Base-by-base conservation (phyloP, 1,284 basidiomycete species). In the Boletus smithii region DNA sequence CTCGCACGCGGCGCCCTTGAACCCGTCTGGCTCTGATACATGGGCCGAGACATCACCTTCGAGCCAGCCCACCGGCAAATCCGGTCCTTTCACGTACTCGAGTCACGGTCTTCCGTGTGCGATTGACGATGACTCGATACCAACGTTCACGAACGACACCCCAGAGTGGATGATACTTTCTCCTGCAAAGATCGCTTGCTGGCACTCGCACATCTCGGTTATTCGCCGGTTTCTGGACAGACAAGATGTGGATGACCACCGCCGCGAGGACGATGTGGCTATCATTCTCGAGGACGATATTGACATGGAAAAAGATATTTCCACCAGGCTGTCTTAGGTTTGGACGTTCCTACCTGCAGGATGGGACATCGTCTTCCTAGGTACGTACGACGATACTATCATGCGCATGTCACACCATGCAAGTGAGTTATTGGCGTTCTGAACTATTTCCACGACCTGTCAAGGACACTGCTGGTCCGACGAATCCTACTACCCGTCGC, bases 281-380 rank as follows among this genome's bases (percentile, higher is more conserved):
- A 59, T 91, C 13, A 73, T 91, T 16, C 68, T 91, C 16, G 88
- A 91, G 67, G 89, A 91, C 61, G 88, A 91, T 52, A 69, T 91
- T 13, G 85, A 91, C 60, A 79, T 88, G 74, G 86, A 91, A 66
- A 74, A 69, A 48, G 82, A 90, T 56, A 74, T 88, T 8, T 65
- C 72, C 13, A 45, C 61, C 10, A 71, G 79, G 32, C 65, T 90
- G 42, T 58, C 56, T 29, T 54, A 57, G 5, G 61, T 89, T 37
- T 87, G 85, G 83, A 48, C 57, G 2, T 60, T 67, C 4, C 58
- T 91, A 16, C 86, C 88, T 3, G 38, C 37, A 0, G 73, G 77
- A 17, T 91, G 88, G 88, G 87, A 91, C 53, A 75, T 89, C 20
- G 74, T 89, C 31, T 85, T 86, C 54, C 67, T 91, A 44, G 89